Evolutionary conservation across 306 rosid genomes (phyloP).

Genomic region (Acmispon strigosus): DNA sequence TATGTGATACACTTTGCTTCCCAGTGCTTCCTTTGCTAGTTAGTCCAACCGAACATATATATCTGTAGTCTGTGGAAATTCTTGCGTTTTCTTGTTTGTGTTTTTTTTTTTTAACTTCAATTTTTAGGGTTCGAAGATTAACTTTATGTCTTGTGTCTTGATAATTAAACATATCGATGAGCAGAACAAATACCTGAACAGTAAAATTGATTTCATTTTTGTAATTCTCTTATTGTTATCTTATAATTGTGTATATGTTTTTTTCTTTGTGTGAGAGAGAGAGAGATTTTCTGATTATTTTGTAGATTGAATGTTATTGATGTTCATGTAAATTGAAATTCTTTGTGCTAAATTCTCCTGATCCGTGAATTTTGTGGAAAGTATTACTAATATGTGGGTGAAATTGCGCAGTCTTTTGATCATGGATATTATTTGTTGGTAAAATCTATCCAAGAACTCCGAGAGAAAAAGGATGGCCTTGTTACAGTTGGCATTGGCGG

Average conservation of each 20-base stretch:
- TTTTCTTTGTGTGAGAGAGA: not conserved
- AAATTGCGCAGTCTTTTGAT: constrained; percentile 86
- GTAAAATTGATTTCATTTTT: not conserved
- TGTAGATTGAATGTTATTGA: not conserved
- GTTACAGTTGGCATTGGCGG: constrained; percentile 98
- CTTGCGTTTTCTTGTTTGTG: not conserved
- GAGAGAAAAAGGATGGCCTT: constrained; percentile 82
- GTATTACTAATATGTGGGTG: constrained; percentile 21
- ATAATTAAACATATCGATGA: not conserved
- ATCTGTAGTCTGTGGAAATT: not conserved
- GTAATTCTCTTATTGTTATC: not conserved
- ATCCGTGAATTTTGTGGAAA: constrained; percentile 6
- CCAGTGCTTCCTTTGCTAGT: not conserved
- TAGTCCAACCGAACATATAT: not conserved
- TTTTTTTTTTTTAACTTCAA: too few relatives aligned
- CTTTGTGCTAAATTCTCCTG: not conserved
- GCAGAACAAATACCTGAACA: not conserved
- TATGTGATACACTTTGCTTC: not conserved
- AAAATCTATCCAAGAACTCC: constrained; percentile 94
- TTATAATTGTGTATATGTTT: not conserved
- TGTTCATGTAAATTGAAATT: constrained; percentile 5
- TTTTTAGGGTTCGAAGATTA: constrained; percentile 23
- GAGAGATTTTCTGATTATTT: not conserved
- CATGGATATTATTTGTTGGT: constrained; percentile 91
- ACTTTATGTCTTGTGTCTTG: not conserved